Percentiles rank a stretch among this genome's conserved stretches.
phyloP scores from a whole-genome alignment of 1,284 basidiomycete genomes.

The Ganoderma boninense region DNA sequence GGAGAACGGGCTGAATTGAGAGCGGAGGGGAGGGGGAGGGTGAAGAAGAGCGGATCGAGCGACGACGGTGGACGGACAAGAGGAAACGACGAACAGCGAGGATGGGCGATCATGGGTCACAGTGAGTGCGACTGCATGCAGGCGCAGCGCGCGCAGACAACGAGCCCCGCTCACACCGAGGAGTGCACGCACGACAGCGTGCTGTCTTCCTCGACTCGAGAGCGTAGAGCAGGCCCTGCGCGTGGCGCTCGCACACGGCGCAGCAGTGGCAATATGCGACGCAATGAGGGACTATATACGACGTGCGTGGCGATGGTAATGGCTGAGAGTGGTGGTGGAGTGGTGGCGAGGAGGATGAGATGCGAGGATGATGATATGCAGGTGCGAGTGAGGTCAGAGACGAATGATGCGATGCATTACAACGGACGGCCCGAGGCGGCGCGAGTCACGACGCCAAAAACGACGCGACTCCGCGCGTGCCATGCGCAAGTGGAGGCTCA shows the following conservation, averaged over 20 bases:
- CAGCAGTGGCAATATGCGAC: slow-evolving; percentile 7
- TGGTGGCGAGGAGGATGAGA: slow-evolving; percentile 2
- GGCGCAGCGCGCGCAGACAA: slow-evolving; percentile 7
- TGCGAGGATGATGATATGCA: slow-evolving; percentile 13
- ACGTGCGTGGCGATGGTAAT: neutral
- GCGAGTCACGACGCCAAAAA: slow-evolving; percentile 6
- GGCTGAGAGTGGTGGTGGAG: slow-evolving; percentile 5
- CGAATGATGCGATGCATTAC: slow-evolving; percentile 26
- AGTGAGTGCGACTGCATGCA: slow-evolving; percentile 5
- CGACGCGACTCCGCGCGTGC: neutral
- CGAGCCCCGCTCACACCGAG: slow-evolving; percentile 33
- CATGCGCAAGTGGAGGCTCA: slow-evolving; percentile 33
- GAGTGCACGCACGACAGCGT: slow-evolving; percentile 19
- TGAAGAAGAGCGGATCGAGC: neutral
- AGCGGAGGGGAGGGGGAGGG: neutral
- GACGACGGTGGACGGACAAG: neutral
- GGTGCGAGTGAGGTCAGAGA: slow-evolving; percentile 24
- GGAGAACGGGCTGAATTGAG: neutral
- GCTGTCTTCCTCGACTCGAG: slow-evolving; percentile 30
- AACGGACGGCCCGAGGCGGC: slow-evolving; percentile 5
- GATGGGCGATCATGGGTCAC: neutral
- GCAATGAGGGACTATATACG: slow-evolving; percentile 5
- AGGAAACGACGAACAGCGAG: neutral
- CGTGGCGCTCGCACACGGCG: slow-evolving; percentile 13
- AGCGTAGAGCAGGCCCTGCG: slow-evolving; percentile 24